phyloP scores from a whole-genome alignment of 2,329 filamentous ascomycete genomes.

The Septoria linicola region DNA sequence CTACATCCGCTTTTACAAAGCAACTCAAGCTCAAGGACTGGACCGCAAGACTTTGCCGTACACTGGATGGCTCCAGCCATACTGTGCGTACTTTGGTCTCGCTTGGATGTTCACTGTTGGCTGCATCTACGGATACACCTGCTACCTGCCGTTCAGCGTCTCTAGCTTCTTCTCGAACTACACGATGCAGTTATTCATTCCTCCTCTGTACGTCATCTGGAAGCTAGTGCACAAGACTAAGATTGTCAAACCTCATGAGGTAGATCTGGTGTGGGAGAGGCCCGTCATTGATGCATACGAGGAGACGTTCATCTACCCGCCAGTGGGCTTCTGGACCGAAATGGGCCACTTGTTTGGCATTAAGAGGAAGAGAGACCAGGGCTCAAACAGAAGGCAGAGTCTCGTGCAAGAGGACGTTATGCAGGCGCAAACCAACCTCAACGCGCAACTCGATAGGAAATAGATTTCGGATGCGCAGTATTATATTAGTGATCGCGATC shows the following conservation, averaged over 20 bases:
- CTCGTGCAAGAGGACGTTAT: conserved; percentile 16
- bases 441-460: neutral
- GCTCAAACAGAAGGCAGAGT: conserved; percentile 16
- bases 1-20: conserved; percentile 60
- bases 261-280: conserved; percentile 61
- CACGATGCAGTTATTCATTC: conserved; percentile 33
- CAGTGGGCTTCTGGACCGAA: conserved; percentile 56
- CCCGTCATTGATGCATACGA: conserved; percentile 60
- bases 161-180: conserved; percentile 54
- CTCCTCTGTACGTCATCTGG: conserved; percentile 46
- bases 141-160: conserved; percentile 49
- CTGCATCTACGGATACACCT: conserved; percentile 57
- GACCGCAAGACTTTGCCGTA: conserved; percentile 58
- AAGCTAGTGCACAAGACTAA: conserved; percentile 62
- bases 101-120: conserved; percentile 39
- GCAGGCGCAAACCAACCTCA: conserved; percentile 16
- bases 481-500: no score
- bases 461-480: no score
- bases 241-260: conserved; percentile 54
- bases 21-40: conserved; percentile 52
- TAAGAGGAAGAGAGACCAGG: conserved; percentile 22
- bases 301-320: conserved; percentile 48
- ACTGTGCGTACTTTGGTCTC: conserved; percentile 46
- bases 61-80: conserved; percentile 57
- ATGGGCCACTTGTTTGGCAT: conserved; percentile 47